Conservation (phyloP, 495 filamentous ascomycete species). For the Schizothecium vesticola region DNA sequence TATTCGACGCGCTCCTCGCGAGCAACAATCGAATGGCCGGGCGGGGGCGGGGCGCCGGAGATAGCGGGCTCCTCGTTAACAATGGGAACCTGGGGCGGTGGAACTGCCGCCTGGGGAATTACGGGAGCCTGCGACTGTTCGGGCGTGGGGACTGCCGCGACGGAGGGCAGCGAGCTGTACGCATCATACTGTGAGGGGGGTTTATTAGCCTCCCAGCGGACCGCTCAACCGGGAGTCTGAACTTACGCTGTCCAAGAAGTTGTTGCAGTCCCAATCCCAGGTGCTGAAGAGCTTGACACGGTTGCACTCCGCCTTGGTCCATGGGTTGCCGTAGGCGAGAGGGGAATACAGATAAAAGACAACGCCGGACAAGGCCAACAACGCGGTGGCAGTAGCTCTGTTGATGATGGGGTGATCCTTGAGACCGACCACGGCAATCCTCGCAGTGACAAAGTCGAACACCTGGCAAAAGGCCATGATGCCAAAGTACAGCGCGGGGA, state of each 20-base stretch:
- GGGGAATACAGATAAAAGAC: constrained; percentile 84
- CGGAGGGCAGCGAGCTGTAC: constrained; percentile 30
- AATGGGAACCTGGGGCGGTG: constrained; percentile 17
- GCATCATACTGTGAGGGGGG: constrained; percentile 36
- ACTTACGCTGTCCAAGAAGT: constrained; percentile 83
- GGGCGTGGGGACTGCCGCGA: constrained; percentile 31
- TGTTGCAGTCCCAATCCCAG: constrained; percentile 98
- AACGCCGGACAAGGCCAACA: constrained; percentile 65
- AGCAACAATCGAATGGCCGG: constrained; percentile 52
- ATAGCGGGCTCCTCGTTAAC: constrained; percentile 25
- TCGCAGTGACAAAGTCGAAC: constrained; percentile 73
- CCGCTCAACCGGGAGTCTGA: constrained; percentile 21
- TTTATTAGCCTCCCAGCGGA: neutral
- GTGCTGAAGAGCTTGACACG: constrained; percentile 78
- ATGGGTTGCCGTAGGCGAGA: constrained; percentile 85
- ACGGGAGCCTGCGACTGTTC: constrained; percentile 20
- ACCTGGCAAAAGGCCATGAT: constrained; percentile 83
- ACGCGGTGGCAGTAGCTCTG: constrained; percentile 58
- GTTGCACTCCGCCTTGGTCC: constrained; percentile 83
- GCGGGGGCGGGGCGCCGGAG: constrained; percentile 39
- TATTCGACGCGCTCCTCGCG: constrained; percentile 87
- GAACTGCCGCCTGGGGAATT: constrained; percentile 15
- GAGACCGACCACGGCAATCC: constrained; percentile 62
- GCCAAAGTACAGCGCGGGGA: constrained; percentile 85
- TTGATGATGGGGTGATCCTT: constrained; percentile 68